Base-by-base conservation (phyloP, 306 rosid genomes). In the Trifolium dubium region DNA sequence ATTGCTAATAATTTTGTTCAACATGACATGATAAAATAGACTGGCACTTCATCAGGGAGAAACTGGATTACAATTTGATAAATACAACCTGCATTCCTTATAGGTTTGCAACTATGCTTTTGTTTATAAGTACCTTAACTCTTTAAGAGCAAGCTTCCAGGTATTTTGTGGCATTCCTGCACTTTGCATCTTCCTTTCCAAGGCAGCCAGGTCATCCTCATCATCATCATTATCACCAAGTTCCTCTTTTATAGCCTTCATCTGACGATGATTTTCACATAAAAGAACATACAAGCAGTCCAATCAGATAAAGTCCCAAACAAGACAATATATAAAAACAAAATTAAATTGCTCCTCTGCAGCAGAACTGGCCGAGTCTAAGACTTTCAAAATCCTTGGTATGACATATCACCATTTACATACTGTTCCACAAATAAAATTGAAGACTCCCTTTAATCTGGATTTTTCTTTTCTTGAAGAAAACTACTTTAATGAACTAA, bases 231-330 rank as follows among this genome's bases (percentile, higher is more conserved):
- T 82, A 84, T 92, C 99, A 56, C 99, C 99, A 69, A 94, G 99
- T 89, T 94, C 99, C 82, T 94, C 99, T 79, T 94, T 94, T 79
- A 94, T 94, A 72, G 99, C 99, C 80, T 96, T 89, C 96, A 94
- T 94, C 99, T 94, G 61, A 59, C 84, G 64, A 79, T 67, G 54
- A 76, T 66, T 77, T 37, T 61, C 67, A 81, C 53, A 23, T 10
- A 81, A 54, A 66, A 62, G 64, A 68, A 78, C 50, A 78, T 11
- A 80, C 19, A 39, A 66, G 68, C 13, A 47, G 54, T 58, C 12
- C 53, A 41, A 77, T 73, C 65, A 78, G 53, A 43, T 12, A 56
- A 69, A 76, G 49, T 23, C 67, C 44, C 51, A 65, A 75, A 32
- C 35, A 60, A 47, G 30, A 68, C 34, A 12, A 31, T 32, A 61